Evolutionary conservation across 2,329 filamentous ascomycete genomes (phyloP).

Genomic region (Penicillium sp.): DNA sequence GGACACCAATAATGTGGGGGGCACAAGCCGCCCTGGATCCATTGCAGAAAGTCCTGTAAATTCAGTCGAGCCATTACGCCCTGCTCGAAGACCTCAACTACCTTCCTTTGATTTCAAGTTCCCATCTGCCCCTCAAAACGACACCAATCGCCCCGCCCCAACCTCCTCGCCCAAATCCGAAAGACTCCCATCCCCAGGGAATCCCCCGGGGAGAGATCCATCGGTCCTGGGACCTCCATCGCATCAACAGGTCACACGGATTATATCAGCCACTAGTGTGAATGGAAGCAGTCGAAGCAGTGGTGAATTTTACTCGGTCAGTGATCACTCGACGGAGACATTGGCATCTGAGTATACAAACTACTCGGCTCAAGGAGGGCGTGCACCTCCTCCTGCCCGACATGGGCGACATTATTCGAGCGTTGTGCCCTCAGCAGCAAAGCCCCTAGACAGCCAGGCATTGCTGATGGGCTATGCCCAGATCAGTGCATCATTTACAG

Average conservation of each 20-base stretch:
- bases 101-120: conserved; percentile 57
- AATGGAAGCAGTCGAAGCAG: conserved; percentile 83
- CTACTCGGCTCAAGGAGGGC: conserved; percentile 52
- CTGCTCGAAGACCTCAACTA: conserved; percentile 38
- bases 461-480: conserved; percentile 99
- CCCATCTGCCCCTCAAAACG: conserved; percentile 46
- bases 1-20: conserved; percentile 33
- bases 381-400: conserved; percentile 40
- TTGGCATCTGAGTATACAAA: conserved; percentile 79
- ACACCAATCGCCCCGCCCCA: conserved; percentile 24
- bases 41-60: conserved; percentile 34
- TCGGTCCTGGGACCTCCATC: conserved; percentile 27
- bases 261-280: conserved; percentile 75
- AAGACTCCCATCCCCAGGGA: conserved; percentile 20
- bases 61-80: conserved; percentile 41
- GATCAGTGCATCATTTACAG: conserved; percentile 83
- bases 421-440: conserved; percentile 28
- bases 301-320: conserved; percentile 90
- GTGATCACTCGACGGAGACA: conserved; percentile 93
- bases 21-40: conserved; percentile 24
- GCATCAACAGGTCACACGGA: conserved; percentile 54
- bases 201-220: conserved; percentile 24
- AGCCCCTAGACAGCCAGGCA: conserved; percentile 55
- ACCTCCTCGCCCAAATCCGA: conserved; percentile 32
- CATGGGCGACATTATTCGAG: conserved; percentile 49